phyloP scores from a whole-genome alignment of 2,329 filamentous ascomycete genomes.

The Cyanodermella asteris region DNA sequence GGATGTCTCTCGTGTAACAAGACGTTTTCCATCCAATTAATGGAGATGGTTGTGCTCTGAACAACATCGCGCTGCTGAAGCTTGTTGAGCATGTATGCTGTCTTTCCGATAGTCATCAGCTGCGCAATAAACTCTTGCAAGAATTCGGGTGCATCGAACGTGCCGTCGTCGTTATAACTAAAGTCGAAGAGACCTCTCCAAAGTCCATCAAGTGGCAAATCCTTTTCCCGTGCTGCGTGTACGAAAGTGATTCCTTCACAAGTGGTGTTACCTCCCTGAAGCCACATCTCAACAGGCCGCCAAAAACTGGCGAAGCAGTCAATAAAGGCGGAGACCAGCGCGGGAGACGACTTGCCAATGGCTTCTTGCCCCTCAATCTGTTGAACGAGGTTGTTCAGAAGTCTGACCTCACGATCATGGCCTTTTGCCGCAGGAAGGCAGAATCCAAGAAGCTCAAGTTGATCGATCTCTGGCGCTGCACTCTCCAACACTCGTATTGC shows the following conservation, averaged over 20 bases:
- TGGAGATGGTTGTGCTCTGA: slow-evolving; percentile 6
- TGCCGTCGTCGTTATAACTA: slow-evolving; percentile 35
- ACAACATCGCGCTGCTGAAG: slow-evolving; percentile 31
- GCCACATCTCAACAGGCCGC: slow-evolving; percentile 61
- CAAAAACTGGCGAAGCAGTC: slow-evolving; percentile 67
- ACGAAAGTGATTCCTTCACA: slow-evolving; percentile 59
- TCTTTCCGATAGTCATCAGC: slow-evolving; percentile 78
- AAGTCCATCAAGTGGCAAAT: slow-evolving; percentile 36
- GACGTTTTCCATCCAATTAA: slow-evolving; percentile 22
- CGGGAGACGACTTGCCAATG: slow-evolving; percentile 36
- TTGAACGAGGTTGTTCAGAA: slow-evolving; percentile 49
- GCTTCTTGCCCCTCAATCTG: slow-evolving; percentile 38
- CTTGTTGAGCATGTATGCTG: slow-evolving; percentile 59
- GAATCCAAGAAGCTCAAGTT: too few species aligned
- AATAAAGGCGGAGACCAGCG: slow-evolving; percentile 61
- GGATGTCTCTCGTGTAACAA: slow-evolving; percentile 40
- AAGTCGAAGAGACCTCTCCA: slow-evolving; percentile 61
- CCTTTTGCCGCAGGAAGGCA: too few species aligned
- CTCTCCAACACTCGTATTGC: too few species aligned
- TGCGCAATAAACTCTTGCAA: slow-evolving; percentile 44
- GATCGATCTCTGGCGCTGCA: too few species aligned
- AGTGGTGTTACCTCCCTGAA: slow-evolving; percentile 49
- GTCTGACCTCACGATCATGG: too few species aligned
- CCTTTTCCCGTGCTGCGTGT: slow-evolving; percentile 31
- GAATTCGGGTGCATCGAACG: slow-evolving; percentile 50